Conservation (phyloP, 2,329 filamentous ascomycete genomes). For the Penicillium sp. region DNA sequence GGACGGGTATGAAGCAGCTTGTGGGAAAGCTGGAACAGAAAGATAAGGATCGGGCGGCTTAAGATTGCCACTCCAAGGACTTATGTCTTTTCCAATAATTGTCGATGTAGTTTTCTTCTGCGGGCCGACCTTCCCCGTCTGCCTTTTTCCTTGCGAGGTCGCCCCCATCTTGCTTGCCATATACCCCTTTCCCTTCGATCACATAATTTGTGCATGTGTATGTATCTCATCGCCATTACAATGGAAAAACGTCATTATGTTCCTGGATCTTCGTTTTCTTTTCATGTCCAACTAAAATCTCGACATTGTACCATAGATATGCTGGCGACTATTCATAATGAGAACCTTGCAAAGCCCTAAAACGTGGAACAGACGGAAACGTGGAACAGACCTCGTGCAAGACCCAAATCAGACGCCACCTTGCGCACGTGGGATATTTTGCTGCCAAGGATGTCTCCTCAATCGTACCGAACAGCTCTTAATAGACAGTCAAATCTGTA, state of each 20-base stretch:
- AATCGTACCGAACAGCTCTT: background rate
- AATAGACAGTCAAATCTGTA: background rate
- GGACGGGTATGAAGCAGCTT: slow-evolving; percentile 88
- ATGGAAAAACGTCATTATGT: background rate
- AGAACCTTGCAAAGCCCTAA: background rate
- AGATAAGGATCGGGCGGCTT: slow-evolving; percentile 41
- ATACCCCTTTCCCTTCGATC: slow-evolving; percentile 24
- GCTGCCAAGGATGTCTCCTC: background rate
- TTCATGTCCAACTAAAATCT: background rate
- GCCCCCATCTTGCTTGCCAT: slow-evolving; percentile 21
- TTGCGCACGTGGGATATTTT: background rate
- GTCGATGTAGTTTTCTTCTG: slow-evolving; percentile 12
- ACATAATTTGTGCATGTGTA: slow-evolving; percentile 17
- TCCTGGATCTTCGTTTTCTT: background rate
- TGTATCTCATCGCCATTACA: slow-evolving; percentile 5
- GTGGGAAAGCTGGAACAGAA: slow-evolving; percentile 66
- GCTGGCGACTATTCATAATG: background rate
- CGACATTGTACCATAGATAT: background rate
- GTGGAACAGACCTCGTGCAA: background rate
- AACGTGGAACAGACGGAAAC: too few relatives aligned
- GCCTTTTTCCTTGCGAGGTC: slow-evolving; percentile 7
- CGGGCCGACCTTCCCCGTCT: slow-evolving; percentile 10
- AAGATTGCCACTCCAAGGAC: slow-evolving; percentile 2
- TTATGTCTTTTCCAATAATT: slow-evolving; percentile 4
- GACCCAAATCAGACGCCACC: background rate